Conservation (phyloP, 2,329 filamentous ascomycete genomes). For the Trichoderma brevicompactum region DNA sequence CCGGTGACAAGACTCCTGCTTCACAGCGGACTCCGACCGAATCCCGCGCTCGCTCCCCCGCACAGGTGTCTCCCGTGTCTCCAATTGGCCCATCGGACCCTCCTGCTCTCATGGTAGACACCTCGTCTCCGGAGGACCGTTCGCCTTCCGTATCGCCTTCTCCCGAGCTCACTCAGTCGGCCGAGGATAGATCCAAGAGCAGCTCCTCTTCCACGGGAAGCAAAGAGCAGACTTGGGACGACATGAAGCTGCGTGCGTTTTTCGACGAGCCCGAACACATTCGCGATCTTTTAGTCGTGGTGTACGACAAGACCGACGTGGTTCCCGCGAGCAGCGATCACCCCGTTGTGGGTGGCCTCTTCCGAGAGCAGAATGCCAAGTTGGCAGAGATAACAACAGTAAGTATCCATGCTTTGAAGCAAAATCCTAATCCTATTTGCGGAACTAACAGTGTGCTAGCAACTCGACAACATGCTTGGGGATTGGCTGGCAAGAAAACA, state of each 20-base stretch:
- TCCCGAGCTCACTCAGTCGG: constrained; percentile 59
- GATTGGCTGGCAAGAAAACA: constrained; percentile 77
- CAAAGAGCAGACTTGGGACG: constrained; percentile 72
- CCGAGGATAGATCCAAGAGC: constrained; percentile 46
- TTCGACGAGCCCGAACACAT: constrained; percentile 90
- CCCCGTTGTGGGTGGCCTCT: constrained; percentile 78
- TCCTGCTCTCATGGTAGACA: constrained; percentile 71
- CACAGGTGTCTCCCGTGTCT: constrained; percentile 29
- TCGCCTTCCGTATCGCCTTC: constrained; percentile 69
- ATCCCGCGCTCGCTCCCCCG: constrained; percentile 33
- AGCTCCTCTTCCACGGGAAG: constrained; percentile 43
- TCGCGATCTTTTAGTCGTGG: constrained; percentile 84
- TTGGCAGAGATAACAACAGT: constrained; percentile 83
- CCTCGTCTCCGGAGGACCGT: constrained; percentile 69
- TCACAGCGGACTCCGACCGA: constrained; percentile 30
- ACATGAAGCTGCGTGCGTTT: constrained; percentile 82
- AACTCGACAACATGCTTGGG: constrained; percentile 85
- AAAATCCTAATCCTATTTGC: too few species aligned
- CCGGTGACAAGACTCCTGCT: constrained; percentile 42
- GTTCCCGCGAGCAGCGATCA: constrained; percentile 81
- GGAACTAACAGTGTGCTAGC: constrained; percentile 48
- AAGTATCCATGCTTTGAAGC: constrained; percentile 41
- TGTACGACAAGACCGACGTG: constrained; percentile 89
- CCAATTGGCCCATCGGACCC: constrained; percentile 53
- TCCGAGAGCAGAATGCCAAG: constrained; percentile 83